Conservation (phyloP, 129 eudicot species). For the Flaveria ramosissima region DNA sequence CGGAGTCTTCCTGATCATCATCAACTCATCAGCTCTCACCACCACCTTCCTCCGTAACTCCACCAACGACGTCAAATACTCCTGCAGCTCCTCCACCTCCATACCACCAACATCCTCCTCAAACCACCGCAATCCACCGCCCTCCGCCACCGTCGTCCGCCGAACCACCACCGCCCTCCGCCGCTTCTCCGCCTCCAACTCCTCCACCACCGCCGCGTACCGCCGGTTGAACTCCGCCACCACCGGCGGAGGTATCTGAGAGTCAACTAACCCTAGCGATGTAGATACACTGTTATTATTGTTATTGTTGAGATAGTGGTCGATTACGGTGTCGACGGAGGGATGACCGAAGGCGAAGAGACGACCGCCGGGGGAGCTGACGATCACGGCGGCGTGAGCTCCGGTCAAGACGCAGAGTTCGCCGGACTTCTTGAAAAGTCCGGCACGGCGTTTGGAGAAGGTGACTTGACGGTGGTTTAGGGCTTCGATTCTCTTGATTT, state of each 20-base stretch:
- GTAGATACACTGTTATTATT: background rate
- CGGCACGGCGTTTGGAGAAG: slow-evolving; percentile 33
- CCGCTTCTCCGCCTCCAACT: slow-evolving; percentile 35
- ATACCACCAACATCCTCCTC: slow-evolving; percentile 19
- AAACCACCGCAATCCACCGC: slow-evolving; percentile 23
- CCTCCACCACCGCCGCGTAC: slow-evolving; percentile 25
- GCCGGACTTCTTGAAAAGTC: slow-evolving; percentile 38
- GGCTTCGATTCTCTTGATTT: slow-evolving; percentile 35
- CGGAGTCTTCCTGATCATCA: slow-evolving; percentile 33
- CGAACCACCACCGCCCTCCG: background rate
- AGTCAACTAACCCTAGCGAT: background rate
- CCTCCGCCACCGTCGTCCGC: background rate
- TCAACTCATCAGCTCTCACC: slow-evolving; percentile 33
- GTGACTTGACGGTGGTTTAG: slow-evolving; percentile 36
- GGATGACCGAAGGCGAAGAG: slow-evolving; percentile 32
- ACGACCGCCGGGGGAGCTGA: slow-evolving; percentile 34
- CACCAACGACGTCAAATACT: slow-evolving; percentile 25
- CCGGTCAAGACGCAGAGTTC: slow-evolving; percentile 41
- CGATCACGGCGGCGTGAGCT: slow-evolving; percentile 25
- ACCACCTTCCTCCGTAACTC: slow-evolving; percentile 34
- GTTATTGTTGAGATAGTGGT: slow-evolving; percentile 9
- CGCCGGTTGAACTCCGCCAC: slow-evolving; percentile 30
- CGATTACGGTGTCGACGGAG: slow-evolving; percentile 18
- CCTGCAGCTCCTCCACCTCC: slow-evolving; percentile 25
- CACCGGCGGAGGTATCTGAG: background rate